These are phyloP conservation scores for Sugiyamaella grinbergsii DNA, from an alignment of 1,139 yeast species.

Conservation along the genomic window DNA sequence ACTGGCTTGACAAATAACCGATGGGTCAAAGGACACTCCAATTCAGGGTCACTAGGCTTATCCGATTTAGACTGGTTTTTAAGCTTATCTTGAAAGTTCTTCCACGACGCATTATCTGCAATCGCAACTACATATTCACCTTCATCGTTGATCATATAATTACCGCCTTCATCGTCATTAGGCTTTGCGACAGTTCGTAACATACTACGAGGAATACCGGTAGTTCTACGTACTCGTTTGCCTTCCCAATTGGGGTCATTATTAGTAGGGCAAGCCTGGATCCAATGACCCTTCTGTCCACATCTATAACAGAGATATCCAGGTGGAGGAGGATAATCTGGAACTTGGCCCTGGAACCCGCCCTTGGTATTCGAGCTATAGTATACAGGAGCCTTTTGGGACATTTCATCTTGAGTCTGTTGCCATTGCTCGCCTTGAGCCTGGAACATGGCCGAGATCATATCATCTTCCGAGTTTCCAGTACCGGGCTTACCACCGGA, in stretches of 20 bases:
- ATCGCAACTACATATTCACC: conserved; percentile 95
- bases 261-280: conserved; percentile 92
- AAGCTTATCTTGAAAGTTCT: conserved; percentile 62
- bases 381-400: conserved; percentile 48
- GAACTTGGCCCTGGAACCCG: conserved; percentile 39
- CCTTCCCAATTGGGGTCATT: conserved; percentile 94
- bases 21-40: conserved; percentile 62
- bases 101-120: conserved; percentile 94
- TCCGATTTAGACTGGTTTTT: conserved; percentile 45
- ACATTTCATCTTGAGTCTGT: conserved; percentile 87
- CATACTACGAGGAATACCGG: conserved; percentile 96
- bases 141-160: conserved; percentile 87
- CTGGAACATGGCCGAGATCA: conserved; percentile 86
- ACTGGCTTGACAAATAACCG: conserved; percentile 72
- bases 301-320: conserved; percentile 96
- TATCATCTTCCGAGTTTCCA: conserved; percentile 73
- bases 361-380: conserved; percentile 32
- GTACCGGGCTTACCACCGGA: conserved; percentile 31
- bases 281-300: conserved; percentile 97
- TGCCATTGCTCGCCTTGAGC: conserved; percentile 95
- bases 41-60: conserved; percentile 57
- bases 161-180: conserved; percentile 58
- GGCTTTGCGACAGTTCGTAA: conserved; percentile 79
- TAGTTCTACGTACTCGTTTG: conserved; percentile 83
- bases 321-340: conserved; percentile 86